These are phyloP conservation scores for Gloeopeniophorella convolvens DNA, from an alignment of 768 basidiomycete genomes.

Conservation along the genomic window DNA sequence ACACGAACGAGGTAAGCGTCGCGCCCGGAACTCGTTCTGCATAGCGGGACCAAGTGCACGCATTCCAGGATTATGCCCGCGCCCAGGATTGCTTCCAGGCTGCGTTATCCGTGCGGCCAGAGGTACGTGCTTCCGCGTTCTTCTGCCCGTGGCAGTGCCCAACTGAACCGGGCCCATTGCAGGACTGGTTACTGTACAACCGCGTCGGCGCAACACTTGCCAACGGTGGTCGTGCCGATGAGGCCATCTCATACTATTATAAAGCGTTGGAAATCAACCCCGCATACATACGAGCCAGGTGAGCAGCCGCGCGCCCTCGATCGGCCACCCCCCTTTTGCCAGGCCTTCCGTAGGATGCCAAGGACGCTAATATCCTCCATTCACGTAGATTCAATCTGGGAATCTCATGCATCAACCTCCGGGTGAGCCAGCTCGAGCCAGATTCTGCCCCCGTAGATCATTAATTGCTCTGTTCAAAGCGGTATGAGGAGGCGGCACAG, in stretches of 20 bases:
- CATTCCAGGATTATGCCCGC: constrained; percentile 73
- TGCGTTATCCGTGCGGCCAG: constrained; percentile 80
- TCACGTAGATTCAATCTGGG: constrained; percentile 78
- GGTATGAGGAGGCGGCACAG: constrained; percentile 80
- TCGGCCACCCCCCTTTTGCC: no score
- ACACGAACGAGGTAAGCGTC: constrained; percentile 70
- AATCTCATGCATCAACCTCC: constrained; percentile 85
- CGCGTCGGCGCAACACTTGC: constrained; percentile 93
- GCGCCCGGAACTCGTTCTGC: background rate
- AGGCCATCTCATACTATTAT: constrained; percentile 85
- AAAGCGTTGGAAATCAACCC: constrained; percentile 84
- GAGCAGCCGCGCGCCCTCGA: constrained; percentile 16
- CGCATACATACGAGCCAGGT: constrained; percentile 85
- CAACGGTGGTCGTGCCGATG: constrained; percentile 71
- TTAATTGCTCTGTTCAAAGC: constrained; percentile 35
- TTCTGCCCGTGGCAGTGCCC: background rate
- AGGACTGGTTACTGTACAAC: constrained; percentile 94
- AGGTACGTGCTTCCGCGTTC: constrained; percentile 41
- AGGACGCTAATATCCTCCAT: background rate
- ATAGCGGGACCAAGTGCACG: background rate
- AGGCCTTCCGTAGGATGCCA: background rate
- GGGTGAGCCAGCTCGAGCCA: constrained; percentile 39
- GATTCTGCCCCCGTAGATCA: constrained; percentile 17
- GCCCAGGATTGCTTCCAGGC: constrained; percentile 92
- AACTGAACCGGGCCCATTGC: background rate